These are phyloP conservation scores for Syzygium oleosum DNA, from an alignment of 345 rosid genomes.

Conservation along the genomic window DNA sequence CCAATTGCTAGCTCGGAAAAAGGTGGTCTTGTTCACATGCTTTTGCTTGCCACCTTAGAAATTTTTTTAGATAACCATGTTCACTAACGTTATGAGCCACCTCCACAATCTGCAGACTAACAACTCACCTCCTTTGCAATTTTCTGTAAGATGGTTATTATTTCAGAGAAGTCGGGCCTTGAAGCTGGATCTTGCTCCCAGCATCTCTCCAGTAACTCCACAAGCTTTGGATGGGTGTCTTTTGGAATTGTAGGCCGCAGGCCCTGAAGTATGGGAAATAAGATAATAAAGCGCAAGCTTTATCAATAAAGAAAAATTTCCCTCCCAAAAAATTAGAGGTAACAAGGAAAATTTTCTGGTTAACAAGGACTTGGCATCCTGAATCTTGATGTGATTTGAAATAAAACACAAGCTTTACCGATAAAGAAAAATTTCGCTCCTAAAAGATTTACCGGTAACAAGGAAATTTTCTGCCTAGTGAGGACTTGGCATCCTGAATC, in stretches of 20 bases:
- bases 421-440: background rate
- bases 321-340: background rate
- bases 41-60: background rate
- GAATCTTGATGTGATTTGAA: background rate
- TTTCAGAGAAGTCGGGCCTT: conserved; percentile 89
- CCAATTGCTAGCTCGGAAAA: background rate
- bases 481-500: background rate
- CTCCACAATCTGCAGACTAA: background rate
- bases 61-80: background rate
- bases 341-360: background rate
- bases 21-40: background rate
- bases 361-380: background rate
- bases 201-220: conserved; percentile 58
- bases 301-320: background rate
- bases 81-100: background rate
- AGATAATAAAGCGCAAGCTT: background rate
- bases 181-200: conserved; percentile 87
- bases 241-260: conserved; percentile 77
- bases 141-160: conserved; percentile 49
- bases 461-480: background rate
- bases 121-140: conserved; percentile 67
- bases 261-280: conserved; percentile 27
- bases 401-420: background rate
- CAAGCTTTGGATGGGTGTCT: conserved; percentile 51
- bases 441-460: background rate